These are phyloP conservation scores for Solanum etuberosum DNA, from an alignment of 257 asterid genomes.

Conservation along the genomic window DNA sequence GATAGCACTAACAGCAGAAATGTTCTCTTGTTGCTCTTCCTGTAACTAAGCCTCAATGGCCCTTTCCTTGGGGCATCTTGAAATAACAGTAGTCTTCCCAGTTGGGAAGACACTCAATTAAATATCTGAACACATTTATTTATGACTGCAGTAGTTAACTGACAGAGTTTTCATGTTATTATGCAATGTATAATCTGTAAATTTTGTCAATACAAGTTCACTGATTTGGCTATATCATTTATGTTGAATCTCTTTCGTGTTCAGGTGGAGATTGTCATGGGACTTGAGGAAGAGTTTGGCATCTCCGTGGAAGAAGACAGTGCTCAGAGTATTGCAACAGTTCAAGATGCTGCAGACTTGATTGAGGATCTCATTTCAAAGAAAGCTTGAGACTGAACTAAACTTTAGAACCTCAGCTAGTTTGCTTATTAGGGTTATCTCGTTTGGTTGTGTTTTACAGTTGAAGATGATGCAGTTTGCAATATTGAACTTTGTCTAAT, in stretches of 20 bases:
- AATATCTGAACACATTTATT: not conserved
- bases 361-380: slow-evolving; percentile 13
- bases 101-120: not conserved
- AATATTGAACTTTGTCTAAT: not conserved
- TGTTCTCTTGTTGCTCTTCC: not conserved
- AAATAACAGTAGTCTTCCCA: not conserved
- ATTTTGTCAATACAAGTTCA: not conserved
- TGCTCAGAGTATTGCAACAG: slow-evolving; percentile 12
- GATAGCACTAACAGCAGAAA: not conserved
- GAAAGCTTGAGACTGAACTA: not conserved
- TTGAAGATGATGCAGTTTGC: not conserved
- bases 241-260: not conserved
- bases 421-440: not conserved
- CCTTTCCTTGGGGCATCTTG: not conserved
- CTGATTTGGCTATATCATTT: not conserved
- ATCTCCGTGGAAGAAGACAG: slow-evolving; percentile 15
- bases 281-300: slow-evolving; percentile 17
- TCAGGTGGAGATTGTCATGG: slow-evolving; percentile 22
- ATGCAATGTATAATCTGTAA: not conserved
- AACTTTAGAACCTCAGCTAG: not conserved
- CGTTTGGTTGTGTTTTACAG: not conserved
- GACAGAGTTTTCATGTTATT: not conserved
- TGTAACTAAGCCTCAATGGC: not conserved
- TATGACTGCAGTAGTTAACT: not conserved
- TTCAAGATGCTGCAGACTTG: slow-evolving; percentile 18